Percentiles rank a stretch among this genome's conserved stretches.
These are phyloP conservation scores for Exsudoporus frostii DNA, from an alignment of 768 basidiomycete genomes.

Conservation along the genomic window DNA sequence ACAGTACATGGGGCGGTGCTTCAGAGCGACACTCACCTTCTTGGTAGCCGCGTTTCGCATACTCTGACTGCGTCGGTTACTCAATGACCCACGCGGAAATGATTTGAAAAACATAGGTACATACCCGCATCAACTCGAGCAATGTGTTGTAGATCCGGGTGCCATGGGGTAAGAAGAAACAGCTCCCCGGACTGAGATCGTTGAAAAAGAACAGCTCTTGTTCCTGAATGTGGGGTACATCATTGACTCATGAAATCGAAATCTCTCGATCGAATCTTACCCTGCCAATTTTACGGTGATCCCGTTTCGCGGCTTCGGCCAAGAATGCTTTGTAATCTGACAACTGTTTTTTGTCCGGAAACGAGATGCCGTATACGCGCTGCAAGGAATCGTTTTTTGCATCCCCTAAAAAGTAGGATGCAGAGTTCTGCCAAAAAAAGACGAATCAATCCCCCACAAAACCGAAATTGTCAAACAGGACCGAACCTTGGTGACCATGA, in stretches of 20 bases:
- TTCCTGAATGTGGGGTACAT: conserved; percentile 45
- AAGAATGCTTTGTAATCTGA: conserved; percentile 94
- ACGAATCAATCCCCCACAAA: neutral
- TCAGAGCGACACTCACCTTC: conserved; percentile 55
- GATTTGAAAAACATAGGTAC: conserved; percentile 27
- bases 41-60: conserved; percentile 92
- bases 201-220: conserved; percentile 99
- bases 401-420: conserved; percentile 97
- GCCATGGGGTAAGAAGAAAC: conserved; percentile 97
- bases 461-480: neutral
- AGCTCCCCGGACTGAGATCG: conserved; percentile 90
- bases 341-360: conserved; percentile 96
- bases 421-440: conserved; percentile 71
- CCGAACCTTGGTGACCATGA: conserved; percentile 90
- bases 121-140: conserved; percentile 83
- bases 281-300: conserved; percentile 95
- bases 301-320: conserved; percentile 96
- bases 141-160: conserved; percentile 95
- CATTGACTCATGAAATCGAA: neutral
- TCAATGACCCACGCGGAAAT: conserved; percentile 5
- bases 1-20: neutral
- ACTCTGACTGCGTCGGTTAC: conserved; percentile 60
- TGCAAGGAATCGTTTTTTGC: conserved; percentile 91
- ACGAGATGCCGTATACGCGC: conserved; percentile 96
- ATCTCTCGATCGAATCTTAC: conserved; percentile 30